A percentile compares a stretch with the other conserved stretches of the same genome.
These are phyloP conservation scores for Fusarium setosum DNA, from an alignment of 2,329 filamentous ascomycete genomes.

Conservation along the genomic window DNA sequence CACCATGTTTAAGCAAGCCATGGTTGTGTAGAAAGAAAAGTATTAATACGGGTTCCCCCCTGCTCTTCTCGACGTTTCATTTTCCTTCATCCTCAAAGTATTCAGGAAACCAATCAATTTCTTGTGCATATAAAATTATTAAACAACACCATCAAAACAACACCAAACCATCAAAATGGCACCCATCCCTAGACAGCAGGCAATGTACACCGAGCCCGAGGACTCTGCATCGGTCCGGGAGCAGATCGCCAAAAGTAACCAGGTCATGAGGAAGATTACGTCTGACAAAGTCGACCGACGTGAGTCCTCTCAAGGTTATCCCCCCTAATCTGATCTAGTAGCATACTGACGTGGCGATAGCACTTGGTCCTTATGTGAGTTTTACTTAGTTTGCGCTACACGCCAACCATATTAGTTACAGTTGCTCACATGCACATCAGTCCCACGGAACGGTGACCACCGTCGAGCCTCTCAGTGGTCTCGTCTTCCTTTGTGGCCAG, in stretches of 20 bases:
- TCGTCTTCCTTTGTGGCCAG: slow-evolving; percentile 4
- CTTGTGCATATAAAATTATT: no score
- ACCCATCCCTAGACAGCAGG: no score
- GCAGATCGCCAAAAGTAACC: neutral
- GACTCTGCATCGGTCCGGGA: neutral
- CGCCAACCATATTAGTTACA: no score
- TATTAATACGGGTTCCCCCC: no score
- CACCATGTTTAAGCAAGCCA: no score
- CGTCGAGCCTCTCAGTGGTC: neutral
- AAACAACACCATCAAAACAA: no score
- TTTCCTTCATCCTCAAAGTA: no score
- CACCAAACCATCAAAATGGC: no score
- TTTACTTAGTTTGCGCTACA: no score
- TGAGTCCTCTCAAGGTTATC: neutral
- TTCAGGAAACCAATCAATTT: no score
- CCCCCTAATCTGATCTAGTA: neutral
- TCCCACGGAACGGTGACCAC: neutral
- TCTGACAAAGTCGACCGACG: neutral
- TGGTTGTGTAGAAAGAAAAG: no score
- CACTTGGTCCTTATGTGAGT: neutral
- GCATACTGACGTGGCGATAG: neutral
- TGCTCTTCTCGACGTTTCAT: no score
- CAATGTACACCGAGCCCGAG: neutral
- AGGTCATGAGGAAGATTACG: neutral
- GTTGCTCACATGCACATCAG: neutral